Base-by-base conservation (phyloP, 371 early-diverging fungal species). In the Mortierella sp. region DNA sequence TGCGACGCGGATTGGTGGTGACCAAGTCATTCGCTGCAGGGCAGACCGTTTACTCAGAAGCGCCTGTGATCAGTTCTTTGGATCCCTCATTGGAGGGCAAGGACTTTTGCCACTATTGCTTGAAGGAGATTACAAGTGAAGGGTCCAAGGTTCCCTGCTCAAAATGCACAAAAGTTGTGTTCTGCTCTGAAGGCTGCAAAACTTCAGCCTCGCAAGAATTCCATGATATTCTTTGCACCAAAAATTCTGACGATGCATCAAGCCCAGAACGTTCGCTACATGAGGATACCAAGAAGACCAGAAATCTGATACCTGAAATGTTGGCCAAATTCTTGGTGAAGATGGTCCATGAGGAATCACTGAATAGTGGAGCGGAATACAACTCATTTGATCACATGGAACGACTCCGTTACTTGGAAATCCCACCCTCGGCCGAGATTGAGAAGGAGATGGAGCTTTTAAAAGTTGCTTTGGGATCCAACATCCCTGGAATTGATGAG, bases 331-430 rank as follows among this genome's bases (percentile, higher is more conserved):
- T 94, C 76, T 85, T 95, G 72, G 87, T 89, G 23, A 79, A 84
- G 47, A 90, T 95, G 88, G 91, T 96, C 9, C 83, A 89, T 54
- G 91, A 92, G 69, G 95, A 95, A 66, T 61, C 76, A 22, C 22
- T 70, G 59, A 75, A 75, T 42, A 56, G 76, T 8, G 85, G 85
- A 45, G 84, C 84, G 23, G 85, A 88, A 64, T 93, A 89, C 82
- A 86, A 86, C 47, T 75, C 85, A 22, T 92, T 89, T 89, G 96
- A 95, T 75, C 96, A 96, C 64, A 83, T 95, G 42, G 96, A 96
- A 76, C 84, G 93, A 60, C 86, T 94, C 70, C 83, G 87, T 45
- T 89, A 91, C 49, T 66, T 90, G n/a, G 88, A 89, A 45, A 59
- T 88, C 10, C 61, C 82, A 12, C 75, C 88, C 5, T 75, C 86